These are phyloP conservation scores for Neofusicoccum cordaticola DNA, from an alignment of 2,329 filamentous ascomycete species.

Conservation along the genomic window DNA sequence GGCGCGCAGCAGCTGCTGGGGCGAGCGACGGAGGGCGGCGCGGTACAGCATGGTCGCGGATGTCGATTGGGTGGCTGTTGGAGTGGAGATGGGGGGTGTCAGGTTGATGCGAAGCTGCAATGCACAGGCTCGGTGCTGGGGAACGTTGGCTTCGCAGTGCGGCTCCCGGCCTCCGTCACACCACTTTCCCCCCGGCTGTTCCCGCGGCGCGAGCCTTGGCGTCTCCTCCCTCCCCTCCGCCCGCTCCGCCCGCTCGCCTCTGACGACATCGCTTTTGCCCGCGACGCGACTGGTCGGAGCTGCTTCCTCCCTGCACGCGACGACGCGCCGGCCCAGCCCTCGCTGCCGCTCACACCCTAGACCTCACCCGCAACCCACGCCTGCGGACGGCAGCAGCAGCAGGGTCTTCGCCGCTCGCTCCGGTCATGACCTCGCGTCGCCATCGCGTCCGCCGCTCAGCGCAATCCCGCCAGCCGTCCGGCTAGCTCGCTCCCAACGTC, in stretches of 20 bases:
- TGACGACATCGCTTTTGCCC: slow-evolving; percentile 12
- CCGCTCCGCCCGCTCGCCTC: background rate
- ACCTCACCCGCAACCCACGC: background rate
- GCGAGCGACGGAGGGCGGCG: slow-evolving; percentile 34
- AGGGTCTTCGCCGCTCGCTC: background rate
- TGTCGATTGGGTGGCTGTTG: slow-evolving; percentile 15
- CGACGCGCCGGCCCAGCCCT: background rate
- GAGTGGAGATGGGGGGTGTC: slow-evolving; percentile 24
- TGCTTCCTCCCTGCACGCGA: background rate
- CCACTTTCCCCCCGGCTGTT: slow-evolving; percentile 3
- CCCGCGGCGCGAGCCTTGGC: background rate
- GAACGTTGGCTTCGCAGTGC: background rate
- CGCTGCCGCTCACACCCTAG: too few species aligned
- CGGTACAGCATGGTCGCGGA: slow-evolving; percentile 34
- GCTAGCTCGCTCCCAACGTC: background rate
- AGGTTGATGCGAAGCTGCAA: slow-evolving; percentile 9
- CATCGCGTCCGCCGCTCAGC: background rate
- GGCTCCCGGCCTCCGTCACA: slow-evolving; percentile 2
- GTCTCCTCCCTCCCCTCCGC: background rate
- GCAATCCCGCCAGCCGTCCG: background rate
- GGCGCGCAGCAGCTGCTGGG: slow-evolving; percentile 54
- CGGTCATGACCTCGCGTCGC: slow-evolving; percentile 6
- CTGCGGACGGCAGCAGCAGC: background rate
- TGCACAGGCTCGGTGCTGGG: too few species aligned
- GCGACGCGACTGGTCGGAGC: slow-evolving; percentile 3